These are phyloP conservation scores for Epichloe aotearoae DNA, from an alignment of 2,329 filamentous ascomycete genomes.

Conservation along the genomic window DNA sequence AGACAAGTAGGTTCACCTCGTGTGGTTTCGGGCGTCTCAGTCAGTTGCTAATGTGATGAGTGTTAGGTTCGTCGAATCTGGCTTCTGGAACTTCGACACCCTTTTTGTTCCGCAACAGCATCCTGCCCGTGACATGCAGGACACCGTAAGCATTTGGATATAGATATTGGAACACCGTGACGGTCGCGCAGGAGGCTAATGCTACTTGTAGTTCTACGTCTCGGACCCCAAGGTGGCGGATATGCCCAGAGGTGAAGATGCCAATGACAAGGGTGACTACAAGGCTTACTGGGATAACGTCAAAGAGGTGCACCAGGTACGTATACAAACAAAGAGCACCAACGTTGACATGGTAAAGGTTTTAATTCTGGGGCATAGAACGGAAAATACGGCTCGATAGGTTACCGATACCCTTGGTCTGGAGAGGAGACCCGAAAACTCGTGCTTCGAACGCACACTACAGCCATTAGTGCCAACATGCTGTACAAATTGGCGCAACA, in stretches of 20 bases:
- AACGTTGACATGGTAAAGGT: neutral
- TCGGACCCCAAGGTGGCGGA: slow-evolving; percentile 74
- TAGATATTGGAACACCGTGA: neutral
- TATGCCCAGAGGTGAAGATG: slow-evolving; percentile 36
- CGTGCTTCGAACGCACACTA: slow-evolving; percentile 92
- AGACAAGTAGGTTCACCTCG: slow-evolving; percentile 35
- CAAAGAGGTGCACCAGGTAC: slow-evolving; percentile 61
- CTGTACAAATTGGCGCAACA: slow-evolving; percentile 77
- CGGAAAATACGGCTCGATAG: slow-evolving; percentile 88
- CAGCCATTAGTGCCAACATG: slow-evolving; percentile 80
- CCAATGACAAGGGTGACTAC: slow-evolving; percentile 50
- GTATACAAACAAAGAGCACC: neutral
- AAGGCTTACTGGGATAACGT: slow-evolving; percentile 82
- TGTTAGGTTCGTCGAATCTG: slow-evolving; percentile 66
- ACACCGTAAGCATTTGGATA: slow-evolving; percentile 40
- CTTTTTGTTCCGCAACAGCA: slow-evolving; percentile 94
- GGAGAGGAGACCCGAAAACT: slow-evolving; percentile 72
- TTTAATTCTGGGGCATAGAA: slow-evolving; percentile 21
- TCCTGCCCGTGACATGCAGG: slow-evolving; percentile 90
- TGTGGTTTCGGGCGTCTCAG: no score
- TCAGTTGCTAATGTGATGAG: neutral
- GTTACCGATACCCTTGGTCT: slow-evolving; percentile 91
- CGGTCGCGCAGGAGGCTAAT: neutral
- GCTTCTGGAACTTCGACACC: slow-evolving; percentile 96
- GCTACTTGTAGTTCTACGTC: slow-evolving; percentile 59